These are phyloP conservation scores for Elsinoe australis DNA, from an alignment of 2,329 filamentous ascomycete species.

Conservation along the genomic window DNA sequence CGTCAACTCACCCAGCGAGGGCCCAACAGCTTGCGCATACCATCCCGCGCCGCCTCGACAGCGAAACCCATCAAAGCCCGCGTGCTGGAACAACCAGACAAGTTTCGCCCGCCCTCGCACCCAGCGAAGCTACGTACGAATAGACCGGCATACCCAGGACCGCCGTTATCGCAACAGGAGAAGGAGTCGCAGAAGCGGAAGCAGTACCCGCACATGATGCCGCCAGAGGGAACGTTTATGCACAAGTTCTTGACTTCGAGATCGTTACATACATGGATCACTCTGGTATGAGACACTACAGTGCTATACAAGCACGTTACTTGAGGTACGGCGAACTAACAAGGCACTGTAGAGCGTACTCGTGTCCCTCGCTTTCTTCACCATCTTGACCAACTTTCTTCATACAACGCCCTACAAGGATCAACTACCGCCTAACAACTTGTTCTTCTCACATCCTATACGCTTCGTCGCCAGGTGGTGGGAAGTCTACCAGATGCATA, in stretches of 20 bases:
- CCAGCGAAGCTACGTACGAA: constrained; percentile 56
- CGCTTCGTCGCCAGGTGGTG: constrained; percentile 57
- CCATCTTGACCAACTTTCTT: constrained; percentile 72
- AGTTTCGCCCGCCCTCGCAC: constrained; percentile 89
- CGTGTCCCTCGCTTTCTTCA: constrained; percentile 59
- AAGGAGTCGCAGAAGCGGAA: constrained; percentile 56
- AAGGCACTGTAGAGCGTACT: constrained; percentile 52
- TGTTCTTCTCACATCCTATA: constrained; percentile 63
- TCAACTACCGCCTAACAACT: constrained; percentile 63
- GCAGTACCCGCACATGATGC: constrained; percentile 84
- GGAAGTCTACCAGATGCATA: constrained; percentile 69
- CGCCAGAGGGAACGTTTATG: constrained; percentile 70
- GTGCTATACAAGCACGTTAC: no score
- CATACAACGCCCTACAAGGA: constrained; percentile 70
- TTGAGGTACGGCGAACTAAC: no score
- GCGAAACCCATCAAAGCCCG: constrained; percentile 48
- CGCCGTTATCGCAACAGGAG: constrained; percentile 59
- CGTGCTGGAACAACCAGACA: constrained; percentile 76
- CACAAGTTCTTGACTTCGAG: constrained; percentile 77
- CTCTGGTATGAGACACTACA: constrained; percentile 53
- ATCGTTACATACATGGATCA: constrained; percentile 71
- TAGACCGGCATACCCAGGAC: constrained; percentile 64
- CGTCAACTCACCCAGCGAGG: background rate
- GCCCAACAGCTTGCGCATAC: background rate
- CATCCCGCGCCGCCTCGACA: constrained; percentile 27